These are phyloP conservation scores for Craspedostauros australis DNA, from an alignment of 108 stramenopile genomes.

Conservation along the genomic window DNA sequence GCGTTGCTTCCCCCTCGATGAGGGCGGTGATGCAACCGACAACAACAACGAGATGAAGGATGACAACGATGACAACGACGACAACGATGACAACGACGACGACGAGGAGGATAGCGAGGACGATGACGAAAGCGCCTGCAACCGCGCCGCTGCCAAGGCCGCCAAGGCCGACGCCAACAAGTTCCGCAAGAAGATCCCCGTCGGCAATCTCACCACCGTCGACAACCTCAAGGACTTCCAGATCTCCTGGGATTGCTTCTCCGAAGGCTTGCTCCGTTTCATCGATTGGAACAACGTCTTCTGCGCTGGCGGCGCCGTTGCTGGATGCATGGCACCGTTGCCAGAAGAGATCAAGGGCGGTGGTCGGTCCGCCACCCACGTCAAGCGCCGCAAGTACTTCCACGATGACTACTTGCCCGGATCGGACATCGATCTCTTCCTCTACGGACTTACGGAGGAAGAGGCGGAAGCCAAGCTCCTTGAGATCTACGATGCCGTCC, in stretches of 20 bases:
- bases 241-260: conserved; percentile 5
- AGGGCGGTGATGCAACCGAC: not conserved
- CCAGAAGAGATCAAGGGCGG: conserved; percentile 4
- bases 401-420: conserved; percentile 13
- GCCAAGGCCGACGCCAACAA: too few species aligned
- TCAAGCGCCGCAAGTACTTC: conserved; percentile 15
- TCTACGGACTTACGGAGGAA: conserved; percentile 30
- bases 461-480: conserved; percentile 22
- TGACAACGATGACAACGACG: too few species aligned
- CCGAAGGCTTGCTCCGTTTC: conserved; percentile 4
- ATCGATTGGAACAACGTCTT: conserved; percentile 41
- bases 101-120: not conserved
- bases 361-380: not conserved
- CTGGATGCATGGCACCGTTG: conserved; percentile 27
- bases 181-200: too few species aligned
- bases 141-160: too few species aligned
- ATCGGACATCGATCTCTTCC: conserved; percentile 36
- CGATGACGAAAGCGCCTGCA: not conserved
- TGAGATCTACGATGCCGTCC: conserved; percentile 31
- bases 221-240: conserved; percentile 3
- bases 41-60: too few species aligned
- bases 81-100: too few species aligned
- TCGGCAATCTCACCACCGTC: not conserved
- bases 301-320: conserved; percentile 32
- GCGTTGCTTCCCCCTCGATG: not conserved